Evolutionary conservation across 2,329 filamentous ascomycete genomes (phyloP), one percentile per base, ranked within the genome.

Genomic region (Orbilia javanica): DNA sequence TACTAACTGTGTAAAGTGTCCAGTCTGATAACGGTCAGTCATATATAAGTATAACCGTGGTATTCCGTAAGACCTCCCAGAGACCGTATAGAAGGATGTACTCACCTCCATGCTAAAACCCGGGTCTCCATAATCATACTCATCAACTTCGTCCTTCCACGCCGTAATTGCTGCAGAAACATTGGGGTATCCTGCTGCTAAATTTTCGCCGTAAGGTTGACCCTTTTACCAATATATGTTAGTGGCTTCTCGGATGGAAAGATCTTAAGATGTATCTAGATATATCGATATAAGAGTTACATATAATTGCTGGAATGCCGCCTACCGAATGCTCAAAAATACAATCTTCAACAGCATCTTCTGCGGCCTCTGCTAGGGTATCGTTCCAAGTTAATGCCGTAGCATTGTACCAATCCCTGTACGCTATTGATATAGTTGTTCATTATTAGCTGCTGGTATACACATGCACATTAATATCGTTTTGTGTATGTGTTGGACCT

Each of bases 1-100:
- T 74, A 94, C 87, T 31, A 94, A 86, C 86, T 94, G 91, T 64
- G 90, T 88, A 84, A 93, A 93, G 84, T 94, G 92, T 70, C 93
- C 93, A 10, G 80, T 81, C 74, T 78, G 31, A 15, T 31, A 39
- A 57, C 3, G 11, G 25, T 31, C 39, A 15, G 10, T 25, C 39
- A 34, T 1, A 20, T 64, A n/a, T n/a, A n/a, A n/a, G n/a, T n/a
- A n/a, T n/a, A n/a, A n/a, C n/a, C n/a, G n/a, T n/a, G n/a, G n/a
- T n/a, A n/a, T n/a, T n/a, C n/a, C n/a, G n/a, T n/a, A 3, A 42
- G 13, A 18, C 15, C 13, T 18, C 39, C 13, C 15, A 18, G 6
- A 18, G 11, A n/a, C 13, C 39, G 15, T 44, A 18, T 15, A 25
- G 46, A 22, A 74, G n/a, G n/a, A n/a, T n/a, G n/a, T n/a, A n/a